Evolutionary conservation across 441 rosid genomes (phyloP).

Genomic region (Monsonia emarginata): DNA sequence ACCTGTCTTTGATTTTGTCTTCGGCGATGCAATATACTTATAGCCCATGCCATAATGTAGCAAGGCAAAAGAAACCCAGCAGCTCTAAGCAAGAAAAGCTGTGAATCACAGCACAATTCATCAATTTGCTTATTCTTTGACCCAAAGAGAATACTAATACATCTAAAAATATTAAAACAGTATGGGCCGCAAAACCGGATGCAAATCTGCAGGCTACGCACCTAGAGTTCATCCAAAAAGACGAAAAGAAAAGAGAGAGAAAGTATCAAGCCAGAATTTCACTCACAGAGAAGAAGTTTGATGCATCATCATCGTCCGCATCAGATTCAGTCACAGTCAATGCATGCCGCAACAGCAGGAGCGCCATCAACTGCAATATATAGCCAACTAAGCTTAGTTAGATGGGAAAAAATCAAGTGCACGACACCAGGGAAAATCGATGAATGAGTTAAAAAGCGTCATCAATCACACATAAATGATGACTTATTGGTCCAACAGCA

Average conservation of each 20-base stretch:
- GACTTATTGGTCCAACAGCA: neutral
- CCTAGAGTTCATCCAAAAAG: neutral
- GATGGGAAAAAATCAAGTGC: no score
- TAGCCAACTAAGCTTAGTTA: neutral
- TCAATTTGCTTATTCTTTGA: neutral
- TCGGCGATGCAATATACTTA: constrained; percentile 73
- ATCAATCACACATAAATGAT: neutral
- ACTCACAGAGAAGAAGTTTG: constrained; percentile 69
- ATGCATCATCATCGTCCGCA: constrained; percentile 44
- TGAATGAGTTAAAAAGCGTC: neutral
- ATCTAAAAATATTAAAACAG: neutral
- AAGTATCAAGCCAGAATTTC: constrained; percentile 6
- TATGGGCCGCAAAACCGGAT: neutral
- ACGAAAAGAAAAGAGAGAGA: neutral
- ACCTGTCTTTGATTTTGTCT: constrained; percentile 91
- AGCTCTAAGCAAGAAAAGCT: constrained; percentile 37
- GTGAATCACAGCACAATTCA: constrained; percentile 14
- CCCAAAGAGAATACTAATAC: neutral
- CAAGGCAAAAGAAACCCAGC: constrained; percentile 28
- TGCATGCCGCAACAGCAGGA: constrained; percentile 73
- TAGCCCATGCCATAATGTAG: constrained; percentile 82
- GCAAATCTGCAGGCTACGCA: neutral
- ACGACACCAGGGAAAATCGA: neutral
- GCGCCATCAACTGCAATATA: constrained; percentile 61
- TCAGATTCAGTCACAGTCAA: constrained; percentile 50